A percentile compares a stretch with the other conserved stretches of the same genome.
These are phyloP conservation scores for Talaromyces sp. DNA, from an alignment of 2,329 filamentous ascomycete species.

Conservation along the genomic window DNA sequence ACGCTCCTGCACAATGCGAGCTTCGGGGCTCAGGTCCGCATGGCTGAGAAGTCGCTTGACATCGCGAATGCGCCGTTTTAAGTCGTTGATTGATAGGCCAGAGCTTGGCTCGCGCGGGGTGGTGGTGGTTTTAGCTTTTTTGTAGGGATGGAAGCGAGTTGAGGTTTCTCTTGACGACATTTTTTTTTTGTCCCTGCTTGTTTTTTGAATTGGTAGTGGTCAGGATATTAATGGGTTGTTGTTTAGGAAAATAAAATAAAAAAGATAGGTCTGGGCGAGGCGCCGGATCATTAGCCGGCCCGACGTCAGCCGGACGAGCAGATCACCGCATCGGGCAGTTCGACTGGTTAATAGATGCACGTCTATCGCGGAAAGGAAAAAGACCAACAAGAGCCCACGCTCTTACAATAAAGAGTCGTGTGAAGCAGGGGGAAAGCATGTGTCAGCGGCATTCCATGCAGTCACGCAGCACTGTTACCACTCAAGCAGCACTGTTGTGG, in stretches of 20 bases:
- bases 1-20: slow-evolving; percentile 54
- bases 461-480: background rate
- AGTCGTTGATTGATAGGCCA: slow-evolving; percentile 39
- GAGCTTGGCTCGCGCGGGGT: background rate
- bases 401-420: background rate
- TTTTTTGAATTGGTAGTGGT: background rate
- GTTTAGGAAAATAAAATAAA: background rate
- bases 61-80: slow-evolving; percentile 53
- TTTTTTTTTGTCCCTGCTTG: background rate
- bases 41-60: slow-evolving; percentile 48
- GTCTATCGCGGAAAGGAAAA: background rate
- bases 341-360: background rate
- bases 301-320: slow-evolving; percentile 19
- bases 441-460: background rate
- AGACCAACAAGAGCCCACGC: background rate
- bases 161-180: slow-evolving; percentile 4
- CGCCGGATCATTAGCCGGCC: slow-evolving; percentile 23
- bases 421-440: background rate
- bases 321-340: slow-evolving; percentile 17
- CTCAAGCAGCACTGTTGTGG: background rate
- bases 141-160: slow-evolving; percentile 9
- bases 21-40: slow-evolving; percentile 47
- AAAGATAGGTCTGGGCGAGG: slow-evolving; percentile 10
- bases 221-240: background rate
- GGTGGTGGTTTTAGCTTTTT: slow-evolving; percentile 14